Evolutionary conservation across 768 basidiomycete genomes (phyloP).

Genomic region (Leccinum variicolor): DNA sequence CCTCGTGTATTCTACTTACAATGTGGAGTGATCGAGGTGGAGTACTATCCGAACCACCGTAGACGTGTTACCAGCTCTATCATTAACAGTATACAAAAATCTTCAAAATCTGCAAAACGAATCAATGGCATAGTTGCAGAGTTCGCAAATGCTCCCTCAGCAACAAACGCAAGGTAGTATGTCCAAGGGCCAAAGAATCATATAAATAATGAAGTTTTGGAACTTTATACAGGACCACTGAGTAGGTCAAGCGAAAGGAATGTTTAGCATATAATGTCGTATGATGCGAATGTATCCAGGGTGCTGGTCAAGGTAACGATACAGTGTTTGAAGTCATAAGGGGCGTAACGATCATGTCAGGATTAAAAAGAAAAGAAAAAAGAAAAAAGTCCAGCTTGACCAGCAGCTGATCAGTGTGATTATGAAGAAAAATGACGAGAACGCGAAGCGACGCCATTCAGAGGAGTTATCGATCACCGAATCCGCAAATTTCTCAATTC

Average conservation of each 20-base stretch:
- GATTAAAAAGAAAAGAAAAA: background rate
- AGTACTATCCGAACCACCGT: background rate
- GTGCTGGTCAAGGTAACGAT: conserved; percentile 3
- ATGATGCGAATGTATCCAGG: background rate
- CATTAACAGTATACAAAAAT: background rate
- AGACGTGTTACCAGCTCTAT: background rate
- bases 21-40: background rate
- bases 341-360: background rate
- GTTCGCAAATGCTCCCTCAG: background rate
- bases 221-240: background rate
- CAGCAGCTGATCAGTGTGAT: conserved; percentile 12
- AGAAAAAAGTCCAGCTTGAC: conserved; percentile 2
- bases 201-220: conserved; percentile 1
- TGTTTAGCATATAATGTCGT: background rate
- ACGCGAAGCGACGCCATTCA: background rate
- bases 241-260: background rate
- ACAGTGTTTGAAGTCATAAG: conserved; percentile 8
- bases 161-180: background rate
- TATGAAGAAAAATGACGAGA: background rate
- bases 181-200: background rate
- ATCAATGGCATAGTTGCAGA: background rate
- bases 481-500: conserved; percentile 31
- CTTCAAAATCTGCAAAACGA: background rate
- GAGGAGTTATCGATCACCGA: conserved; percentile 3
- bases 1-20: background rate